Percentiles rank a stretch among this genome's conserved stretches.
phyloP scores from a whole-genome alignment of 1,284 basidiomycete genomes.

The Ustilago tritici region DNA sequence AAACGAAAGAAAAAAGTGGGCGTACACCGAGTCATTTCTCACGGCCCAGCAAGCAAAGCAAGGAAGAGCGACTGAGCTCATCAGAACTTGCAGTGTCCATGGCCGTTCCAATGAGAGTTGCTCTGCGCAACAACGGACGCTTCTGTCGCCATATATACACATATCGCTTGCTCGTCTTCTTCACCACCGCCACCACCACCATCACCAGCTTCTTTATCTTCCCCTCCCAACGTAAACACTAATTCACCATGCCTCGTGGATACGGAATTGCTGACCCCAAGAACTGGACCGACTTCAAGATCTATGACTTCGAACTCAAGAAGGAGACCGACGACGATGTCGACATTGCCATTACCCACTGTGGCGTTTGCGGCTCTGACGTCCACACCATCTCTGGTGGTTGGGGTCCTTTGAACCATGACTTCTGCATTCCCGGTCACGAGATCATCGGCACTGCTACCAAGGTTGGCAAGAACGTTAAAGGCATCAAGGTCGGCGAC shows the following conservation, averaged over 20 bases:
- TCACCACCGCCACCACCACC: not conserved
- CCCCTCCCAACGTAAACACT: not conserved
- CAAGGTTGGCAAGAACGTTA: constrained; percentile 72
- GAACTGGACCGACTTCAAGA: constrained; percentile 69
- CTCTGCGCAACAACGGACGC: not conserved
- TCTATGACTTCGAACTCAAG: constrained; percentile 68
- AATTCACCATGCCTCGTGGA: constrained; percentile 54
- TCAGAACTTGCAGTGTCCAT: constrained; percentile 20
- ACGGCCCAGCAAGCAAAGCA: not conserved
- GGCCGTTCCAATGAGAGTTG: constrained; percentile 7
- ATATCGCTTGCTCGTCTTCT: not conserved
- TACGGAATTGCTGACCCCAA: constrained; percentile 66
- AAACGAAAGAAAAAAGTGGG: not conserved
- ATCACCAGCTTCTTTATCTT: not conserved
- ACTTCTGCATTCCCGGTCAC: constrained; percentile 73
- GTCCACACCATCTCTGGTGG: constrained; percentile 66
- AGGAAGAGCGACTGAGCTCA: not conserved
- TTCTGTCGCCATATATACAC: not conserved
- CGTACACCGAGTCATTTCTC: constrained; percentile 16
- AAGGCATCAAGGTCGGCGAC: constrained; percentile 76
- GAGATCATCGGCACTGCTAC: constrained; percentile 76
- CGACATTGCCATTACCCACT: constrained; percentile 64
- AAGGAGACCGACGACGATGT: constrained; percentile 63
- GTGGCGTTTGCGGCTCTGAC: constrained; percentile 64
- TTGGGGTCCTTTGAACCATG: constrained; percentile 62